Evolutionary conservation across 2,329 filamentous ascomycete genomes (phyloP), one percentile per base, ranked within the genome.

Genomic region (Botryotinia globosa): DNA sequence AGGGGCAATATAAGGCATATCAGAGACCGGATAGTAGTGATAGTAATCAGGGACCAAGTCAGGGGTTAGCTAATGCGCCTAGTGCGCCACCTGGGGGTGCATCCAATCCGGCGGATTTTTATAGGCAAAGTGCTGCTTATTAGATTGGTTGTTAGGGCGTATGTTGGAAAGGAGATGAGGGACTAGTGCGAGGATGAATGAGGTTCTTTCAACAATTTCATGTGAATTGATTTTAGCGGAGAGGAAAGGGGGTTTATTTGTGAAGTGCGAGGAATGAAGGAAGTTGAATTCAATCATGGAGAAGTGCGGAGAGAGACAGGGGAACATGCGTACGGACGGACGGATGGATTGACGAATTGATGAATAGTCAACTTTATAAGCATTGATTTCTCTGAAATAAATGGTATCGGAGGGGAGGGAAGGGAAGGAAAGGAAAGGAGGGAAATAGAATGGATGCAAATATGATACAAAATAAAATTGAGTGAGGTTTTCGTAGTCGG

Each of bases 1-100:
- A 72, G 44, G 42, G 54, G 14, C 87, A 89, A 79, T 91, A 90
- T 76, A 90, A 87, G 79, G 85, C 89, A 0, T 91, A 91, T 73
- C 73, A 79, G 39, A 67, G 78, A 74, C 79, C 79, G 6, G 77
- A 72, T 32, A 76, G 75, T 51, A 65, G 77, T 62, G 78, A 79
- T 56, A 77, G 77, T 5, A 71, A 75, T 74, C 56, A 78, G 44
- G 64, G 16, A 16, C 22, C 37, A 12, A 77, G 77, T 74, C 56
- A 78, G 48, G 64, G 14, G 5, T n/a, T 56, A 2, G 34, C n/a
- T 22, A 81, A 82, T 48, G 84, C 82, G 16, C 84, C 85, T 2
- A 87, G 84, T 73, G 86, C 85, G 7, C 86, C 87, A 22, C 77
- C 78, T 22, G 77, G 76, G 8, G 51, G 48, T 32, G 66, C 71